Percentiles rank a stretch among this genome's conserved stretches.
Conservation (phyloP, 169 alveolate species). For the Plasmodium ovale region DNA sequence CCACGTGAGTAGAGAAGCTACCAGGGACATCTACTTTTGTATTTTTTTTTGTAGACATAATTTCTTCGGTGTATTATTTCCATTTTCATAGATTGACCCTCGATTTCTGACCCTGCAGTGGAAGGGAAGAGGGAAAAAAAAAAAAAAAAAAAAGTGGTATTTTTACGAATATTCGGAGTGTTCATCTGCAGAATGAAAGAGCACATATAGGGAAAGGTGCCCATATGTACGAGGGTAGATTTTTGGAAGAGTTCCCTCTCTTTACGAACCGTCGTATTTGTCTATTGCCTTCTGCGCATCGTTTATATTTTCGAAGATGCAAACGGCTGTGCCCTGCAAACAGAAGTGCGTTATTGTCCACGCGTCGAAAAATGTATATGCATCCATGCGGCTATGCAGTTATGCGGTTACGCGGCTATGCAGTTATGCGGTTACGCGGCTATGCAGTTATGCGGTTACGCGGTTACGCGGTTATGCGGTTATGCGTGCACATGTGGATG, state of each 20-base stretch:
- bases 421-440: background rate
- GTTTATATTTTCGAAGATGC: constrained; percentile 64
- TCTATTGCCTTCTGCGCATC: constrained; percentile 76
- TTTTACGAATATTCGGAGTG: constrained; percentile 18
- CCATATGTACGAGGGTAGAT: background rate
- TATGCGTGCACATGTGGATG: background rate
- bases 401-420: background rate
- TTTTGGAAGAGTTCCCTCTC: background rate
- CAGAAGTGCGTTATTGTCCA: too few relatives aligned
- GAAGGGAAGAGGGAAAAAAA: constrained; percentile 6
- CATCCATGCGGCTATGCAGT: background rate
- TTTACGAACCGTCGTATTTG: constrained; percentile 66
- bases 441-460: background rate
- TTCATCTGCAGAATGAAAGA: too few relatives aligned
- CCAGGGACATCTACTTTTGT: constrained; percentile 75
- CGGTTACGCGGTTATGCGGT: background rate
- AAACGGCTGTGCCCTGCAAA: constrained; percentile 72
- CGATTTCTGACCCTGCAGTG: constrained; percentile 65
- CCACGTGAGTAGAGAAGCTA: background rate
- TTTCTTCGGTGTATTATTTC: constrained; percentile 55
- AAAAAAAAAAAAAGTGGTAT: constrained; percentile 12
- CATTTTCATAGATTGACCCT: constrained; percentile 65
- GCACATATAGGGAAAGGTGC: too few relatives aligned
- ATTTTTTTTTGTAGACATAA: constrained; percentile 50
- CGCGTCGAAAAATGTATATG: background rate